Evolutionary conservation across 768 basidiomycete genomes (phyloP).

Genomic region (Rhodosporidiobolus sp.): DNA sequence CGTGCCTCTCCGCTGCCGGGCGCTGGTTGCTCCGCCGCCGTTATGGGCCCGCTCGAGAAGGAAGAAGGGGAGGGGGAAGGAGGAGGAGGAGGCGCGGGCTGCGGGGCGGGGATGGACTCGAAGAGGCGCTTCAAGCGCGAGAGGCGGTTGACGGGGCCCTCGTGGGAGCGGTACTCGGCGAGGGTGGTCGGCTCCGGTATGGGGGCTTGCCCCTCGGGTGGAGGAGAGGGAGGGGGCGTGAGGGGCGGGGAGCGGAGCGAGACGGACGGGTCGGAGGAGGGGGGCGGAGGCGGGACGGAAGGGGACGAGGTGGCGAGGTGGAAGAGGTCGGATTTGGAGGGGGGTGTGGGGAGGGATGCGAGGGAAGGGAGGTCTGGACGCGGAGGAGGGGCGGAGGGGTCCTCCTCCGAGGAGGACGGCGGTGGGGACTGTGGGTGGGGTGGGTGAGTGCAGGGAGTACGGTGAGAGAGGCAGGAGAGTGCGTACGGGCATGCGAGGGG

Average conservation of each 20-base stretch:
- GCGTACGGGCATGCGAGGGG: too few relatives aligned
- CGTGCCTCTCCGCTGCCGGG: slow-evolving; percentile 19
- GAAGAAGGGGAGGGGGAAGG: slow-evolving; percentile 18
- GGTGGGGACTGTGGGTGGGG: neutral
- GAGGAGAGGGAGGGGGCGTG: neutral
- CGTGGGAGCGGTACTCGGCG: slow-evolving; percentile 61
- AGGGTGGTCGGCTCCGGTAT: slow-evolving; percentile 51
- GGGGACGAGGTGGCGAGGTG: neutral
- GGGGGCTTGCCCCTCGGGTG: too few relatives aligned
- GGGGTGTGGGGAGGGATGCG: neutral
- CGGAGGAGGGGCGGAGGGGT: neutral
- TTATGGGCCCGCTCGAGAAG: neutral
- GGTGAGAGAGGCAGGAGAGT: too few relatives aligned
- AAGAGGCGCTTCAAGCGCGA: slow-evolving; percentile 63
- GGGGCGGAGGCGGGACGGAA: neutral
- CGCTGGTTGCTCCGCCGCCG: slow-evolving; percentile 30
- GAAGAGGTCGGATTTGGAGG: slow-evolving; percentile 16
- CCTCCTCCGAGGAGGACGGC: neutral
- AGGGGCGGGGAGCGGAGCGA: slow-evolving; percentile 3
- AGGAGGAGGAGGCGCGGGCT: slow-evolving; percentile 11
- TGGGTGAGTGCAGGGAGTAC: neutral
- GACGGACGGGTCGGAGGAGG: slow-evolving; percentile 24
- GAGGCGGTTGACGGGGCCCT: slow-evolving; percentile 64
- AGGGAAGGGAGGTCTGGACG: neutral
- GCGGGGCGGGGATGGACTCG: slow-evolving; percentile 55